These are phyloP conservation scores for Alloteropsis semialata DNA, from an alignment of 176 grass and related monocot genomes.

Conservation along the genomic window DNA sequence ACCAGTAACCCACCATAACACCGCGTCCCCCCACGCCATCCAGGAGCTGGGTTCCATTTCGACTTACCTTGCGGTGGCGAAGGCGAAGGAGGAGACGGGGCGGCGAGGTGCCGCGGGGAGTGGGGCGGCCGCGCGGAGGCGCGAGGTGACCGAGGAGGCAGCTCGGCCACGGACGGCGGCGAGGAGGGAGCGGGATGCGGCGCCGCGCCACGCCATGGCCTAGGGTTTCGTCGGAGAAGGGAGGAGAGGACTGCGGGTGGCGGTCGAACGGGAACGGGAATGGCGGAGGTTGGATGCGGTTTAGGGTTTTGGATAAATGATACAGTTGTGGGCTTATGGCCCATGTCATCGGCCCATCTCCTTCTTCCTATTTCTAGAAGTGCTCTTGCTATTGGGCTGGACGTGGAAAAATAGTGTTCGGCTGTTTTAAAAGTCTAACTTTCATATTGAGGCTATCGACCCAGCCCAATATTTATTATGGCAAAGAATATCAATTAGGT, in stretches of 20 bases:
- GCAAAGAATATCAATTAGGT: no score
- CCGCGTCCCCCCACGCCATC: no score
- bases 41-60: not conserved
- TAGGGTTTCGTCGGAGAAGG: constrained; percentile 18
- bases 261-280: not conserved
- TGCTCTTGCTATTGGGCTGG: not conserved
- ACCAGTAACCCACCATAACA: not conserved
- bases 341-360: not conserved
- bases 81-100: constrained; percentile 11
- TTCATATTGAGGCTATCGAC: no score
- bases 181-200: constrained; percentile 64
- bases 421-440: no score
- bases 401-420: no score
- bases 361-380: not conserved
- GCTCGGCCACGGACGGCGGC: constrained; percentile 34
- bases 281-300: constrained; percentile 11
- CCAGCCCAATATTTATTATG: no score
- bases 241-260: not conserved
- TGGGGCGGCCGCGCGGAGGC: constrained; percentile 18
- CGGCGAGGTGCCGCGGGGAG: constrained; percentile 13
- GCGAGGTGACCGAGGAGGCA: not conserved
- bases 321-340: not conserved
- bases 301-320: constrained; percentile 41
- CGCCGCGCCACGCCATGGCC: constrained; percentile 63
- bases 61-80: constrained; percentile 53